phyloP scores from a whole-genome alignment of 2,329 filamentous ascomycete genomes.

The Fusarium luffae region DNA sequence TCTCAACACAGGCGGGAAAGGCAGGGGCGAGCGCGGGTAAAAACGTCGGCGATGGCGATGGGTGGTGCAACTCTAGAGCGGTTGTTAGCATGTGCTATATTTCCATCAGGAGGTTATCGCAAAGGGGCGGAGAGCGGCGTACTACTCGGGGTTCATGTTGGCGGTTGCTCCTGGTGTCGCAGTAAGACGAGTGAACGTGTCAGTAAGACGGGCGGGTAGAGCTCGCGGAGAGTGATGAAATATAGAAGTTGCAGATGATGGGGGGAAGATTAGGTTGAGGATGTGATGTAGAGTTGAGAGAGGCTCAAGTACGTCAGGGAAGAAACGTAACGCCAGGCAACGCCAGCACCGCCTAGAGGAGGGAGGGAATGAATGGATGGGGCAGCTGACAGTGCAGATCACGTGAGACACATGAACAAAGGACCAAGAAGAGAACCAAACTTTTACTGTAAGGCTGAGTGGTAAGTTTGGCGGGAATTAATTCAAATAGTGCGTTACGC shows the following conservation, averaged over 20 bases:
- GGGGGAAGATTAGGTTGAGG: slow-evolving; percentile 44
- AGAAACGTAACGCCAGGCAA: slow-evolving; percentile 48
- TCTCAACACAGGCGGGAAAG: slow-evolving; percentile 4
- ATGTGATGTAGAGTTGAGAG: slow-evolving; percentile 39
- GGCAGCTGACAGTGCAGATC: slow-evolving; percentile 43
- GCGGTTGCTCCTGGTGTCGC: slow-evolving; percentile 46
- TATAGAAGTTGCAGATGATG: slow-evolving; percentile 43
- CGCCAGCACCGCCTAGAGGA: slow-evolving; percentile 39
- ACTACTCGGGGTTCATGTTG: slow-evolving; percentile 95
- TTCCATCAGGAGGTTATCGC: slow-evolving; percentile 49
- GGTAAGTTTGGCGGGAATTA: neutral
- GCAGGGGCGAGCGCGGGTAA: neutral
- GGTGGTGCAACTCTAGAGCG: slow-evolving; percentile 42
- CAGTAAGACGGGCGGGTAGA: slow-evolving; percentile 9
- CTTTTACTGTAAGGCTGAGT: neutral
- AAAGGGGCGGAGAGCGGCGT: slow-evolving; percentile 59
- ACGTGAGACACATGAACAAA: slow-evolving; percentile 42
- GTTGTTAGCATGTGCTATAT: slow-evolving; percentile 41
- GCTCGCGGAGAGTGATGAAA: slow-evolving; percentile 33
- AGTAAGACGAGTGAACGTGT: slow-evolving; percentile 6
- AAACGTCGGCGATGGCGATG: slow-evolving; percentile 11
- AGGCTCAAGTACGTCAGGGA: slow-evolving; percentile 52
- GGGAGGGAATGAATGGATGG: slow-evolving; percentile 34
- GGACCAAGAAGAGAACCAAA: neutral
- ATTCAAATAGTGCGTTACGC: neutral